phyloP scores from a whole-genome alignment of 805 yeast genomes.

The Ogataea parapolymorpha region DNA sequence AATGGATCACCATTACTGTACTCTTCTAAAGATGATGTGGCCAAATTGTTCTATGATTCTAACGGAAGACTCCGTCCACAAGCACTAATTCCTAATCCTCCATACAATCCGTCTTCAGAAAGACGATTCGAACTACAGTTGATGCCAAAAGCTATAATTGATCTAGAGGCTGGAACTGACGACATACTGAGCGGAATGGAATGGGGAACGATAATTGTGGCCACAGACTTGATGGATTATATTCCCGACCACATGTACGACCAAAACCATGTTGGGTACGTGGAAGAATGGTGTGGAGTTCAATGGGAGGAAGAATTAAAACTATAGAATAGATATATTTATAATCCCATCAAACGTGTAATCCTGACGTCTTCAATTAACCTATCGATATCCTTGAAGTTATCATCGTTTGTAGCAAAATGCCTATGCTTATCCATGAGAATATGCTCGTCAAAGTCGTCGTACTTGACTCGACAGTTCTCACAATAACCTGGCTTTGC shows the following conservation, averaged over 20 bases:
- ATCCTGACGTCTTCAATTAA: slow-evolving; percentile 49
- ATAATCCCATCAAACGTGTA: slow-evolving; percentile 25
- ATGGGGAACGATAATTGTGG: slow-evolving; percentile 92
- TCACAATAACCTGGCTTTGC: slow-evolving; percentile 80
- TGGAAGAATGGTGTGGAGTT: slow-evolving; percentile 29
- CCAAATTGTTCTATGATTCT: slow-evolving; percentile 37
- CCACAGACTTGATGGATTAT: slow-evolving; percentile 64
- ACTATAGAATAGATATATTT: slow-evolving; percentile 4
- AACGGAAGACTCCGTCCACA: slow-evolving; percentile 25
- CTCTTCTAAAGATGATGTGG: slow-evolving; percentile 55
- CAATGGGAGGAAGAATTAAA: slow-evolving; percentile 28
- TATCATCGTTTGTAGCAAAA: slow-evolving; percentile 68
- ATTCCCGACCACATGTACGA: slow-evolving; percentile 48
- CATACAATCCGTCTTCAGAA: slow-evolving; percentile 53
- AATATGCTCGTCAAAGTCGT: slow-evolving; percentile 75
- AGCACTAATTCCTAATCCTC: slow-evolving; percentile 52
- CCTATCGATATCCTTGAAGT: slow-evolving; percentile 75
- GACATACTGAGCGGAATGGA: slow-evolving; percentile 78
- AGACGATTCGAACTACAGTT: slow-evolving; percentile 82
- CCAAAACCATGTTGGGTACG: slow-evolving; percentile 58
- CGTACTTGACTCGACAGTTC: slow-evolving; percentile 83
- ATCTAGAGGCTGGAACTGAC: slow-evolving; percentile 55
- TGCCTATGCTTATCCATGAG: slow-evolving; percentile 64
- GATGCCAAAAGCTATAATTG: slow-evolving; percentile 90
- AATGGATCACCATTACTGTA: slow-evolving; percentile 78